These are phyloP conservation scores for Iberis pinnata DNA, from an alignment of 345 rosid genomes.

Conservation along the genomic window DNA sequence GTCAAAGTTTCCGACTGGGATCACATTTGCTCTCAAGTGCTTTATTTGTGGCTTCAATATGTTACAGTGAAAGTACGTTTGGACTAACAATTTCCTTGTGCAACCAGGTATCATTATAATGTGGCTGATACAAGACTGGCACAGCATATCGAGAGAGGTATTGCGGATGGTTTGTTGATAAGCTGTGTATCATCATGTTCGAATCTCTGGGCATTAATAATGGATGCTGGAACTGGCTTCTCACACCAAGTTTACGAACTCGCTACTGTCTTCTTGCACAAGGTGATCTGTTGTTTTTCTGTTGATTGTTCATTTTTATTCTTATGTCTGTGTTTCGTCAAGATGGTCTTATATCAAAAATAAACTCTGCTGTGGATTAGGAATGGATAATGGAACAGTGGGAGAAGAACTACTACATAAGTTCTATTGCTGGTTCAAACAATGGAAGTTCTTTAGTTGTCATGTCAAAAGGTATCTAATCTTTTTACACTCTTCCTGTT, in stretches of 20 bases:
- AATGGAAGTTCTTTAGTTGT: conserved; percentile 92
- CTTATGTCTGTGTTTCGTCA: neutral
- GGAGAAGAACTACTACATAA: conserved; percentile 94
- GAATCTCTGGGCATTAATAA: conserved; percentile 92
- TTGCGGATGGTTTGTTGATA: conserved; percentile 80
- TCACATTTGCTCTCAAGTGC: too few species aligned
- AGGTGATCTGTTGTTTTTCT: conserved; percentile 38
- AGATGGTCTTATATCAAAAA: conserved; percentile 6
- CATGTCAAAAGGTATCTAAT: conserved; percentile 99
- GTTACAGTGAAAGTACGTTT: neutral
- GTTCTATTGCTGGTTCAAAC: conserved; percentile 83
- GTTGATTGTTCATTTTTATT: conserved; percentile 4
- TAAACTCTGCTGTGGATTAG: conserved; percentile 33
- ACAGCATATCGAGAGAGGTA: conserved; percentile 92
- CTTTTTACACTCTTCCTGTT: too few species aligned
- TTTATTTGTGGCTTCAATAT: conserved; percentile 6
- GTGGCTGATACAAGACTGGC: conserved; percentile 85
- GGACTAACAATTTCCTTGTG: conserved; percentile 17
- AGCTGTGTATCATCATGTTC: conserved; percentile 89
- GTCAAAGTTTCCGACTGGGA: too few species aligned
- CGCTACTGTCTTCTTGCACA: conserved; percentile 76
- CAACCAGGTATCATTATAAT: conserved; percentile 85
- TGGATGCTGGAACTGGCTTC: conserved; percentile 96
- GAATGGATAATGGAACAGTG: conserved; percentile 99
- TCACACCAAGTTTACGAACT: conserved; percentile 81